Evolutionary conservation across 192 early-diverging fungal species (phyloP).

Genomic region (Dimargaris cristalligena): DNA sequence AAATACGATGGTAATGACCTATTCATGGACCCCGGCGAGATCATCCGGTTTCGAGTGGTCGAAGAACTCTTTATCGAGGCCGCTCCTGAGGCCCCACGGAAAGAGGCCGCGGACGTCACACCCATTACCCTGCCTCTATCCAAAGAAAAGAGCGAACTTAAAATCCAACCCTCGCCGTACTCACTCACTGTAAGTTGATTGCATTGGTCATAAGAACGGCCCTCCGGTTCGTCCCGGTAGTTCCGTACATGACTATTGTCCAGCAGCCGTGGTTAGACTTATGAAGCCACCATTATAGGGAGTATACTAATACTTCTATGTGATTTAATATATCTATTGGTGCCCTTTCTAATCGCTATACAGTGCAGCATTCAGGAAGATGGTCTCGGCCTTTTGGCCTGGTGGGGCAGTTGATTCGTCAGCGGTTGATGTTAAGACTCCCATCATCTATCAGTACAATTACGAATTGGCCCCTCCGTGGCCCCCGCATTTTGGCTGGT

Average conservation of each 20-base stretch:
- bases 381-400: slow-evolving; percentile 49
- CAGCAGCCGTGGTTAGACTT: slow-evolving; percentile 13
- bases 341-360: neutral
- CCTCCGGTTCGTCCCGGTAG: no score
- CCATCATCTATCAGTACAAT: neutral
- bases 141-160: slow-evolving; percentile 3
- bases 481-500: no score
- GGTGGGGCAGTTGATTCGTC: slow-evolving; percentile 36
- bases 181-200: slow-evolving; percentile 9
- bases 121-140: slow-evolving; percentile 6
- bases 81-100: slow-evolving; percentile 33
- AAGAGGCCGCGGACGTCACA: slow-evolving; percentile 16
- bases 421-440: neutral
- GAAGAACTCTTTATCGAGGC: slow-evolving; percentile 60
- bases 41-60: slow-evolving; percentile 60
- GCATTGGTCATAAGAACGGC: no score
- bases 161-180: neutral
- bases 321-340: neutral
- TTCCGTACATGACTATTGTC: no score
- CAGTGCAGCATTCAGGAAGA: slow-evolving; percentile 48
- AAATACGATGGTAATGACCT: slow-evolving; percentile 54
- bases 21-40: slow-evolving; percentile 67
- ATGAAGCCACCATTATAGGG: slow-evolving; percentile 19
- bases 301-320: slow-evolving; percentile 2
- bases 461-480: no score